phyloP scores from a whole-genome alignment of 306 rosid genomes.

The Cicer cuneatum region DNA sequence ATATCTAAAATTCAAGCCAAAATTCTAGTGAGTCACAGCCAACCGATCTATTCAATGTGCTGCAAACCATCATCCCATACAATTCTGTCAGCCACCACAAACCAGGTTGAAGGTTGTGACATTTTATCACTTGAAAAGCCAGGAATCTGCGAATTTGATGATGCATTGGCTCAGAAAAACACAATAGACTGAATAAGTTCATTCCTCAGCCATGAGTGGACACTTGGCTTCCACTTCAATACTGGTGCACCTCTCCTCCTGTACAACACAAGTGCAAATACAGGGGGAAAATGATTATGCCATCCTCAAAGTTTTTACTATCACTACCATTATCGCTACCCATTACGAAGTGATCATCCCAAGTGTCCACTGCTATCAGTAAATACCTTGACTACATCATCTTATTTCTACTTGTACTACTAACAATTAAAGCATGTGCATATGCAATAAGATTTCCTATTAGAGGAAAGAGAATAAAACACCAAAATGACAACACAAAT shows the following conservation, averaged over 20 bases:
- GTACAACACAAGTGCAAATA: conserved; percentile 99
- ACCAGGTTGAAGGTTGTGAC: conserved; percentile 49
- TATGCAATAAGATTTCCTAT: conserved; percentile 51
- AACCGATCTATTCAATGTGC: conserved; percentile 55
- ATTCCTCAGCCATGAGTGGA: conserved; percentile 84
- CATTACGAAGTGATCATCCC: conserved; percentile 76
- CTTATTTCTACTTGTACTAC: conserved; percentile 65
- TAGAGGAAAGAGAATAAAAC: conserved; percentile 13
- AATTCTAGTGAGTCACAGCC: conserved; percentile 41
- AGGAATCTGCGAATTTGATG: conserved; percentile 59
- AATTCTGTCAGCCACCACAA: conserved; percentile 60
- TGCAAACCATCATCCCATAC: conserved; percentile 58
- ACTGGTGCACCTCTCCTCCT: conserved; percentile 91
- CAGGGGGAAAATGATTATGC: conserved; percentile 99
- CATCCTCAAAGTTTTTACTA: conserved; percentile 93
- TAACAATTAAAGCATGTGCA: conserved; percentile 52
- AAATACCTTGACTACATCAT: conserved; percentile 66
- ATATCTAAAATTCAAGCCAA: conserved; percentile 46
- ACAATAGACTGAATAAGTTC: conserved; percentile 59
- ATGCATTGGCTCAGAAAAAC: conserved; percentile 62
- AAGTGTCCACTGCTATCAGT: conserved; percentile 83
- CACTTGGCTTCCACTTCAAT: conserved; percentile 84
- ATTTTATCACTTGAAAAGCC: conserved; percentile 54
- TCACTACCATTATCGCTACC: conserved; percentile 91
- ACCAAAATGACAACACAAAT: conserved; percentile 46